Evolutionary conservation across 495 filamentous ascomycete genomes (phyloP).

Genomic region (Penicillium flavigenum): DNA sequence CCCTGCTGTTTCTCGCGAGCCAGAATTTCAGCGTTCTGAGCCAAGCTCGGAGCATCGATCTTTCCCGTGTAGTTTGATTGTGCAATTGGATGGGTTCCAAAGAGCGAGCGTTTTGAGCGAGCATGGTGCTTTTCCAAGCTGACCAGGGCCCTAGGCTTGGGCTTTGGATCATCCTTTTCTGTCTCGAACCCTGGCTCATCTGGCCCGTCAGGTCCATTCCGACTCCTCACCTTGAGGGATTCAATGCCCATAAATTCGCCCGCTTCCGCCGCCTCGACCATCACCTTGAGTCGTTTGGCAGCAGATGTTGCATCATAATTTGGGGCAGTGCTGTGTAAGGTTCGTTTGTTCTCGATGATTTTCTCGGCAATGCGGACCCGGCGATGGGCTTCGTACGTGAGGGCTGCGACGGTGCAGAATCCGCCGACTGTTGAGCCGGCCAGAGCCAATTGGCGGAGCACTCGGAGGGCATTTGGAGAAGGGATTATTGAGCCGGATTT

Average conservation of each 20-base stretch:
- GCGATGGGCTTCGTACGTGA: constrained; percentile 47
- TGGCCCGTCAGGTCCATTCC: constrained; percentile 13
- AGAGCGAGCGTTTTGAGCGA: not conserved
- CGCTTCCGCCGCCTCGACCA: constrained; percentile 46
- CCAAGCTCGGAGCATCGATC: not conserved
- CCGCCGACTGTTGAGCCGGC: constrained; percentile 44
- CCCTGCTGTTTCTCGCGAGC: constrained; percentile 18
- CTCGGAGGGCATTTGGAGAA: constrained; percentile 48
- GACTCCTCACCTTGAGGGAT: constrained; percentile 36
- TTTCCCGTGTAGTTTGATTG: constrained; percentile 1
- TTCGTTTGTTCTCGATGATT: constrained; percentile 47
- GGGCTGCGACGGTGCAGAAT: constrained; percentile 42
- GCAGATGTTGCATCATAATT: constrained; percentile 47
- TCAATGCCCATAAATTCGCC: constrained; percentile 43
- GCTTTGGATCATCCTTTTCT: not conserved
- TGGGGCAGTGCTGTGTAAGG: constrained; percentile 44
- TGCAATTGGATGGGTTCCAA: not conserved
- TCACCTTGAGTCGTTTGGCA: constrained; percentile 37
- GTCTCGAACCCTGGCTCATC: not conserved
- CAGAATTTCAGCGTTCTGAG: constrained; percentile 14
- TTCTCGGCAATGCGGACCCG: constrained; percentile 43
- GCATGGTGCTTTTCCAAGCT: constrained; percentile 5
- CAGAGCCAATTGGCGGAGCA: constrained; percentile 44
- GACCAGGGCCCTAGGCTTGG: constrained; percentile 4
- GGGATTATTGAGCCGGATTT: constrained; percentile 37